phyloP scores from a whole-genome alignment of 139 green algal genomes.

The Ulvella scutata region DNA sequence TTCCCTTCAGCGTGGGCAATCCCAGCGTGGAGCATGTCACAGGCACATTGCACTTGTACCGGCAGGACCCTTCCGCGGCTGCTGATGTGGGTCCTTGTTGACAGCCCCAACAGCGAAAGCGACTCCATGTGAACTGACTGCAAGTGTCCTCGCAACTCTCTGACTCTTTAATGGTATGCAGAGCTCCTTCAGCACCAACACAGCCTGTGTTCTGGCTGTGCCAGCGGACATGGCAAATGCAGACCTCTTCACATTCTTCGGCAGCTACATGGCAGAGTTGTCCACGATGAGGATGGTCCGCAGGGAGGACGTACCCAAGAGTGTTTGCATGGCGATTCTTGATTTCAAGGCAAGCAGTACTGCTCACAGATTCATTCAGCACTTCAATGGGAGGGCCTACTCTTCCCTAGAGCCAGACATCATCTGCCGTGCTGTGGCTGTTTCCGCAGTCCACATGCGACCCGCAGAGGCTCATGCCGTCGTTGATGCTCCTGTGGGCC shows the following conservation, averaged over 20 bases:
- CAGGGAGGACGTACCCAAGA: conserved; percentile 20
- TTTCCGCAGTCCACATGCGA: conserved; percentile 27
- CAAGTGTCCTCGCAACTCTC: too few relatives aligned
- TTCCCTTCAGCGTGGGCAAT: conserved; percentile 64
- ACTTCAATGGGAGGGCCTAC: conserved; percentile 71
- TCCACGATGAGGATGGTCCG: conserved; percentile 62
- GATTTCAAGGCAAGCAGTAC: conserved; percentile 39
- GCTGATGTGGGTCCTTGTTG: too few relatives aligned
- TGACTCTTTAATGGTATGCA: too few relatives aligned
- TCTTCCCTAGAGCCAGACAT: conserved; percentile 64
- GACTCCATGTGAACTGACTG: too few relatives aligned
- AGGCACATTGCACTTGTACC: conserved; percentile 72
- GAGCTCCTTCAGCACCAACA: too few relatives aligned
- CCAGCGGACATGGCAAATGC: conserved; percentile 72
- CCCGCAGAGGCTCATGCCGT: not conserved
- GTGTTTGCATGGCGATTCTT: conserved; percentile 76
- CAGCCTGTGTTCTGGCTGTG: conserved; percentile 68
- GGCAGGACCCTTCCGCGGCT: conserved; percentile 16
- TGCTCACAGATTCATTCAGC: conserved; percentile 60
- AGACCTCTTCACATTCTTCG: conserved; percentile 81
- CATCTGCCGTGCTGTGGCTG: conserved; percentile 46
- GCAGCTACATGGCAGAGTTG: conserved; percentile 45
- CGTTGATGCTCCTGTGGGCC: conserved; percentile 16
- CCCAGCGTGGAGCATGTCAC: conserved; percentile 76
- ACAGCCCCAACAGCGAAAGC: too few relatives aligned